These are phyloP conservation scores for Inonotus obliquus DNA, from an alignment of 1,284 basidiomycete species.

Conservation along the genomic window DNA sequence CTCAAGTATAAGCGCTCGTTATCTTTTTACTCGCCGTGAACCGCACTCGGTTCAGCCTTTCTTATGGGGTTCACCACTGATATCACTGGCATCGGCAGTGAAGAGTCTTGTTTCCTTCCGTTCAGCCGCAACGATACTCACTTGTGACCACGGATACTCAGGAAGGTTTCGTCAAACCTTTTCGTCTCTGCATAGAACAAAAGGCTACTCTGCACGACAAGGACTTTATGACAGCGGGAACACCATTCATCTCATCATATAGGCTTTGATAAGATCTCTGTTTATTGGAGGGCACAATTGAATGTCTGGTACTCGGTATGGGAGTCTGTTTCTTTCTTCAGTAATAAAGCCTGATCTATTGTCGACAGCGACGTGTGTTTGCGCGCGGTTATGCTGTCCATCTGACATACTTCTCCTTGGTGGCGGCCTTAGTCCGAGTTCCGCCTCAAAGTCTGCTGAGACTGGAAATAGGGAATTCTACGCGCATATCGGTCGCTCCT, in stretches of 20 bases:
- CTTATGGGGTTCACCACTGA: no score
- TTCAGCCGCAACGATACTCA: no score
- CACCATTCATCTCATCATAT: background rate
- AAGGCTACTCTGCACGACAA: background rate
- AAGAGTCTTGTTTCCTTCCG: no score
- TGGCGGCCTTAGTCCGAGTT: background rate
- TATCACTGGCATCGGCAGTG: no score
- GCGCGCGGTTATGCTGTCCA: background rate
- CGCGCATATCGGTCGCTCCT: constrained; percentile 1
- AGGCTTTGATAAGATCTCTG: background rate
- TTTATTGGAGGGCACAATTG: background rate
- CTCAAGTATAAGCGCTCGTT: no score
- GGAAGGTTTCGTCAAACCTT: no score
- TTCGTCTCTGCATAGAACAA: no score
- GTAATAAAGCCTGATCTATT: background rate
- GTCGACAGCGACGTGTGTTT: background rate
- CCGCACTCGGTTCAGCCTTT: no score
- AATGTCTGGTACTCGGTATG: background rate
- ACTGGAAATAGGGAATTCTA: background rate
- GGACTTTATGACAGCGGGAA: background rate
- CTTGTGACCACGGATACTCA: no score
- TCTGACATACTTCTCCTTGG: constrained; percentile 3
- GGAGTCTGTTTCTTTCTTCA: background rate
- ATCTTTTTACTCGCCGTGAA: no score
- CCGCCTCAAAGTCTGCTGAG: background rate